phyloP scores from a whole-genome alignment of 192 early-diverging fungal genomes.

The Linnemannia exigua region DNA sequence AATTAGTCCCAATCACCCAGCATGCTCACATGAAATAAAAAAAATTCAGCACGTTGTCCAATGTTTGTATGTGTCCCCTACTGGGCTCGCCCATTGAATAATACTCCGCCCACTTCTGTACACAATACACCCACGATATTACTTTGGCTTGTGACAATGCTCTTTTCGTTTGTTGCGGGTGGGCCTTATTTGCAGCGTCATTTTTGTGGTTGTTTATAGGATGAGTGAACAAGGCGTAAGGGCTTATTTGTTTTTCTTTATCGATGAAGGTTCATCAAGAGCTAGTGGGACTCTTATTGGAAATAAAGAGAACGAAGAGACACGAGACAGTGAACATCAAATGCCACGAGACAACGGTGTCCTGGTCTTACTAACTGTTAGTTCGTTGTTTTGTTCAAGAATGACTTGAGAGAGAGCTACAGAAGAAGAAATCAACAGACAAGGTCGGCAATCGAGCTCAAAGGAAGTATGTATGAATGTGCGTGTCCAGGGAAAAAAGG shows the following conservation, averaged over 20 bases:
- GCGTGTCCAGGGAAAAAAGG: neutral
- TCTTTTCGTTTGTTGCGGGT: neutral
- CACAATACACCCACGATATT: neutral
- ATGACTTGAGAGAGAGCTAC: neutral
- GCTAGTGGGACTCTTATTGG: neutral
- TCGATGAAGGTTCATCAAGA: too few relatives aligned
- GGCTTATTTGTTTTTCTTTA: neutral
- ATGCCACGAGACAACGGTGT: neutral
- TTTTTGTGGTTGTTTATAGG: neutral
- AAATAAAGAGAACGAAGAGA: neutral
- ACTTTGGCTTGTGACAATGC: conserved; percentile 22
- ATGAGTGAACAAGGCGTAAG: neutral
- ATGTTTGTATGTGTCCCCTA: neutral
- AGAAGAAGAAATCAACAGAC: neutral
- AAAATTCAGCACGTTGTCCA: neutral
- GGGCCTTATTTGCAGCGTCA: neutral
- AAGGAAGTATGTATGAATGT: neutral
- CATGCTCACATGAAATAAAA: conserved; percentile 23
- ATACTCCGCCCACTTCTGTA: neutral
- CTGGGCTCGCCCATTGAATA: neutral
- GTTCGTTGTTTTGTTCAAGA: neutral
- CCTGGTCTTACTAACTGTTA: neutral
- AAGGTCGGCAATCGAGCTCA: neutral
- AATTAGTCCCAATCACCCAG: neutral
- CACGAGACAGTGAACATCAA: neutral